phyloP scores from a whole-genome alignment of 495 filamentous ascomycete genomes.

The Parachaetomium inaequale region DNA sequence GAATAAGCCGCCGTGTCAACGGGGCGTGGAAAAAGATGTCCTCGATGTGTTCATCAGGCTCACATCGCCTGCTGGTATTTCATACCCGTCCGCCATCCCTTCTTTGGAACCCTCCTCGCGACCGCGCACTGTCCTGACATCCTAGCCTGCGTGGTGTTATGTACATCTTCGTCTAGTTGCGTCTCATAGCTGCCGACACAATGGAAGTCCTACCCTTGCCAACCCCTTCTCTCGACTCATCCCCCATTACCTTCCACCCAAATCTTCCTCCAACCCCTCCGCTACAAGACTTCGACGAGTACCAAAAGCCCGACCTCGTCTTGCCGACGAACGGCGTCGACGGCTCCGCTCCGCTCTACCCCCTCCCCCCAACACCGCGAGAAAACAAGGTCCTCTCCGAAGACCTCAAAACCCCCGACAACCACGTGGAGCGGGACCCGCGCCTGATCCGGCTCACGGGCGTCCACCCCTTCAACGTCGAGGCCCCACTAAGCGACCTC shows the following conservation, averaged over 20 bases:
- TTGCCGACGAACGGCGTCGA: neutral
- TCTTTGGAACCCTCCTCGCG: neutral
- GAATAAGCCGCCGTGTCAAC: neutral
- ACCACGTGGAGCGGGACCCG: slow-evolving; percentile 81
- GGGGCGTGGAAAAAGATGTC: neutral
- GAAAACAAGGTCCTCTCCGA: slow-evolving; percentile 62
- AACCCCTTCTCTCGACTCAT: neutral
- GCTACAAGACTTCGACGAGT: slow-evolving; percentile 17
- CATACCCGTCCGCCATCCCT: neutral
- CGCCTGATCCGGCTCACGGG: slow-evolving; percentile 86
- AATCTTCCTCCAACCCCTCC: slow-evolving; percentile 1
- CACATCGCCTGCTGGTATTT: neutral
- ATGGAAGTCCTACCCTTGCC: slow-evolving; percentile 21
- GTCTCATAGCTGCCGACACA: neutral
- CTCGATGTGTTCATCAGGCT: neutral
- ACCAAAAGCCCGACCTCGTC: slow-evolving; percentile 12
- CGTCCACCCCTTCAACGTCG: slow-evolving; percentile 91
- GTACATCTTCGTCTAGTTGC: neutral
- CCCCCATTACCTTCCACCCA: slow-evolving; percentile 7
- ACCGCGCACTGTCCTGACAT: neutral
- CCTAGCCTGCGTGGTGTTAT: neutral
- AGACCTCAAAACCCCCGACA: slow-evolving; percentile 81
- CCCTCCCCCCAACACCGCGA: slow-evolving; percentile 69
- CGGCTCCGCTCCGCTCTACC: slow-evolving; percentile 34
- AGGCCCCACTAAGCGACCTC: slow-evolving; percentile 75